These are phyloP conservation scores for Daedalea quercina DNA, from an alignment of 768 basidiomycete species.

Conservation along the genomic window DNA sequence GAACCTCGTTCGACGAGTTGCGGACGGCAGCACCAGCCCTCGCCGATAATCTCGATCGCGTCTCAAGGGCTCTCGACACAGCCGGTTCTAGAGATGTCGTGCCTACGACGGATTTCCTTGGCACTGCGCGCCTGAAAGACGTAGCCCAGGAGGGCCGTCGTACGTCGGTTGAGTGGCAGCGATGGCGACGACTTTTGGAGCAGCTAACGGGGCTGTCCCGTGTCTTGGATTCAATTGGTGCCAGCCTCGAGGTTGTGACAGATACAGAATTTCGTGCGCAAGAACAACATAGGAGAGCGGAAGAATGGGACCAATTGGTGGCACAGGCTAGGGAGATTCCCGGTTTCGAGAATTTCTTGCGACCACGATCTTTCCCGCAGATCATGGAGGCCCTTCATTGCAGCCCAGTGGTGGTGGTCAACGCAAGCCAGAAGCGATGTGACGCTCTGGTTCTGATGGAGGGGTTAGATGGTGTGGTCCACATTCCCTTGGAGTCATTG, in stretches of 20 bases:
- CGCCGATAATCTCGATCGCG: not conserved
- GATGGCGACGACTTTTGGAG: not conserved
- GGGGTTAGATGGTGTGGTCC: not conserved
- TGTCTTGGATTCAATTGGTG: not conserved
- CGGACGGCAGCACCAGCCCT: not conserved
- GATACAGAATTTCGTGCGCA: not conserved
- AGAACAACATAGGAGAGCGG: slow-evolving; percentile 5
- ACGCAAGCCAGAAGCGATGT: slow-evolving; percentile 25
- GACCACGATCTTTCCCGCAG: slow-evolving; percentile 14
- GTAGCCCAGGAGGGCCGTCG: not conserved
- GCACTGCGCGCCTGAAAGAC: not conserved
- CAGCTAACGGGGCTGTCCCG: not conserved
- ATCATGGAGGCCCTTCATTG: slow-evolving; percentile 22
- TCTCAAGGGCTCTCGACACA: not conserved
- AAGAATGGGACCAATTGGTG: slow-evolving; percentile 8
- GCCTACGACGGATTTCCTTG: not conserved
- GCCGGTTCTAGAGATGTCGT: not conserved
- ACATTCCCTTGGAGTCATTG: slow-evolving; percentile 7
- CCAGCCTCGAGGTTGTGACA: not conserved
- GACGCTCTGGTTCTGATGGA: slow-evolving; percentile 29
- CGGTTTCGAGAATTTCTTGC: slow-evolving; percentile 28
- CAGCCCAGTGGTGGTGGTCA: slow-evolving; percentile 34
- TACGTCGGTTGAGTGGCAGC: not conserved
- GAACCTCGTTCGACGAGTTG: slow-evolving; percentile 13
- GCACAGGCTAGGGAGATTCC: slow-evolving; percentile 25